Percentiles rank a stretch among this genome's conserved stretches.
phyloP scores from a whole-genome alignment of 1,139 yeast genomes.

The Lodderomyces oxycetoniae region DNA sequence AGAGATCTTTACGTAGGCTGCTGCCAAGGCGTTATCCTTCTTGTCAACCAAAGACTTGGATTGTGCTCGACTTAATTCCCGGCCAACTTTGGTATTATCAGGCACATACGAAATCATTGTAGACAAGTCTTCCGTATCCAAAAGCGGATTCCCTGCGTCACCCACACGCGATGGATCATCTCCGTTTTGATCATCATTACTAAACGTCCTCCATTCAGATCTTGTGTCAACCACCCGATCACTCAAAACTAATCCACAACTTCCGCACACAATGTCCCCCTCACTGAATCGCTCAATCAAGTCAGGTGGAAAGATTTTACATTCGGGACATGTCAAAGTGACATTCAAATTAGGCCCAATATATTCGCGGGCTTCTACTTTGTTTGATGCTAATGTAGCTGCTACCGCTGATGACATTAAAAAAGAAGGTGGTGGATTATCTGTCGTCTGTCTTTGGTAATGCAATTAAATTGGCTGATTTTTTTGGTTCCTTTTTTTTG shows the following conservation, averaged over 20 bases:
- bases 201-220: constrained; percentile 97
- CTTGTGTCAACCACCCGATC: constrained; percentile 92
- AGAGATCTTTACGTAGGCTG: constrained; percentile 86
- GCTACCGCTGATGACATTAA: constrained; percentile 9
- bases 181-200: constrained; percentile 95
- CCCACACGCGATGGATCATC: constrained; percentile 99
- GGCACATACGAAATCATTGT: constrained; percentile 87
- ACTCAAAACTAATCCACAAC: constrained; percentile 90
- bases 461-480: constrained; percentile 1
- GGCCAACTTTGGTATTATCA: constrained; percentile 70
- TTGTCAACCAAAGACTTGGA: constrained; percentile 79
- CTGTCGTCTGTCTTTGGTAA: too few species aligned
- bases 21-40: constrained; percentile 80
- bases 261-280: constrained; percentile 96
- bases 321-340: constrained; percentile 90
- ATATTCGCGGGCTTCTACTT: constrained; percentile 22
- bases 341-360: constrained; percentile 77
- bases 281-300: constrained; percentile 92
- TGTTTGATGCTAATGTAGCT: constrained; percentile 5
- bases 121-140: constrained; percentile 88
- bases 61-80: constrained; percentile 88
- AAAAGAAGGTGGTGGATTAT: too few species aligned
- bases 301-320: constrained; percentile 93
- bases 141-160: constrained; percentile 91
- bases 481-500: not conserved